These are phyloP conservation scores for Rosa multiflora DNA, from an alignment of 306 rosid species.

Conservation along the genomic window DNA sequence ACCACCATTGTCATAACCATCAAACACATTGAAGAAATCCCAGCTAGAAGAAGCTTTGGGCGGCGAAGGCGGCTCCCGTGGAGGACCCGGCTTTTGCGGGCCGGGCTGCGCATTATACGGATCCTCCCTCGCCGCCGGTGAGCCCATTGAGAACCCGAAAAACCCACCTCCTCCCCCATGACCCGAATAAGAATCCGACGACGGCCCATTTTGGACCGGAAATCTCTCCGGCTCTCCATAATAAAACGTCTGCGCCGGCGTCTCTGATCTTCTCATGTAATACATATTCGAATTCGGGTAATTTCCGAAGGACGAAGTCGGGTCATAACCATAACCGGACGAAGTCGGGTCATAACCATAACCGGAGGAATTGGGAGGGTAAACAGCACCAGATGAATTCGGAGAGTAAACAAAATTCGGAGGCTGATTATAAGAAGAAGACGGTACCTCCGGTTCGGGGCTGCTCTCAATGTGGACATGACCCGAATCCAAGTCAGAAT, in stretches of 20 bases:
- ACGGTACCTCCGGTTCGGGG: slow-evolving; percentile 32
- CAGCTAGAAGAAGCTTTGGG: slow-evolving; percentile 70
- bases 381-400: not conserved
- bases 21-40: slow-evolving; percentile 85
- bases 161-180: slow-evolving; percentile 9
- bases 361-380: not conserved
- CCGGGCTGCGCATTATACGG: slow-evolving; percentile 30
- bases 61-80: slow-evolving; percentile 91
- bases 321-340: slow-evolving; percentile 7
- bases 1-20: slow-evolving; percentile 45
- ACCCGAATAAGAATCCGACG: slow-evolving; percentile 44
- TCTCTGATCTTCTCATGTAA: slow-evolving; percentile 65
- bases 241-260: slow-evolving; percentile 47
- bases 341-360: not conserved
- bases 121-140: slow-evolving; percentile 32
- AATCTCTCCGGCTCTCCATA: slow-evolving; percentile 55
- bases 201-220: slow-evolving; percentile 39
- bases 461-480: slow-evolving; percentile 58
- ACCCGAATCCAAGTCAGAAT: slow-evolving; percentile 46
- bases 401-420: slow-evolving; percentile 11
- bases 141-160: slow-evolving; percentile 40
- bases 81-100: slow-evolving; percentile 36
- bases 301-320: not conserved
- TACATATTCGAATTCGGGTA: slow-evolving; percentile 35
- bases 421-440: slow-evolving; percentile 12